A percentile compares a stretch with the other conserved stretches of the same genome.
Evolutionary conservation across 2,329 filamentous ascomycete genomes (phyloP).

Genomic region (Pseudocercospora pini-densiflorae): DNA sequence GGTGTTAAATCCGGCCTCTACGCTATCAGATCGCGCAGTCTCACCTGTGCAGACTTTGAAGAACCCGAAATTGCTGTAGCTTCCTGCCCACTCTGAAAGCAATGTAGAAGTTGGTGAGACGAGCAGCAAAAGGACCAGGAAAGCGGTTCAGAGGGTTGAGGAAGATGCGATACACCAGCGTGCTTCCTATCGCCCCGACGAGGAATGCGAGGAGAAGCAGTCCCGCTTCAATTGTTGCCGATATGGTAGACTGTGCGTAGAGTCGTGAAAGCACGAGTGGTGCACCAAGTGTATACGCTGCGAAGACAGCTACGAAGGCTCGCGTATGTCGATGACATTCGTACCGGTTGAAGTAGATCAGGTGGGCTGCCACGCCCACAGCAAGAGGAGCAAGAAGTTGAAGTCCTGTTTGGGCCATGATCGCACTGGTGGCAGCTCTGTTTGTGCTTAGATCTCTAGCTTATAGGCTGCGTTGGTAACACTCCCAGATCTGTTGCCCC

Average conservation of each 20-base stretch:
- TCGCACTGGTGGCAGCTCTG: background rate
- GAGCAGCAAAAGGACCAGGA: background rate
- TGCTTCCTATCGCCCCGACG: background rate
- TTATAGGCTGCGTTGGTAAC: too few relatives aligned
- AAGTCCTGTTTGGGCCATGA: background rate
- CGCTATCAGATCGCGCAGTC: background rate
- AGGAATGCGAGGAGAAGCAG: background rate
- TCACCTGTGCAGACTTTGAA: background rate
- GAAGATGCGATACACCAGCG: background rate
- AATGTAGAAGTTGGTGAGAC: background rate
- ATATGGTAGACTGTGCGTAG: background rate
- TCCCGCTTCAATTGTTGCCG: background rate
- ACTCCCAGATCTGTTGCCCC: too few relatives aligned
- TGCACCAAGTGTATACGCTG: background rate
- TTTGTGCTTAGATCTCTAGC: background rate
- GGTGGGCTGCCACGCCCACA: background rate
- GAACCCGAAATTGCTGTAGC: background rate
- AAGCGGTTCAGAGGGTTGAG: background rate
- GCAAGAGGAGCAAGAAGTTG: background rate
- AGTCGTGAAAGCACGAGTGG: background rate
- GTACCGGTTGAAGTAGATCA: background rate
- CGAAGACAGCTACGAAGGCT: background rate
- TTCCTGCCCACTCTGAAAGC: background rate
- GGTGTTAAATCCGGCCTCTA: background rate
- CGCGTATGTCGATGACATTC: background rate